phyloP scores from a whole-genome alignment of 169 alveolate species.

The Cyclospora cayetanensis region DNA sequence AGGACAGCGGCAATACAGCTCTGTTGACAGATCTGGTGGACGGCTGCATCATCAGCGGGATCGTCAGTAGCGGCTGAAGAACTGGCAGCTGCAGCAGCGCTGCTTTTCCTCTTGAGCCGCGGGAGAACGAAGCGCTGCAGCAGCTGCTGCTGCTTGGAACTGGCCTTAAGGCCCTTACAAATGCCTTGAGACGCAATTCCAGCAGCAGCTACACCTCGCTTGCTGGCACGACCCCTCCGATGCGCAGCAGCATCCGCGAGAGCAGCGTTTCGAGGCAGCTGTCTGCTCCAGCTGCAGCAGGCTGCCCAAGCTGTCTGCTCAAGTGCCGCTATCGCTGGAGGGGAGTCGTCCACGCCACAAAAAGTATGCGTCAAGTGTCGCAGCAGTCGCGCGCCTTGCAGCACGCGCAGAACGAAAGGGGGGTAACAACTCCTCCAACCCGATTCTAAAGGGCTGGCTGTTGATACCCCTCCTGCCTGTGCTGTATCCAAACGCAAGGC shows the following conservation, averaged over 20 bases:
- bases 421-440: slow-evolving; percentile 49
- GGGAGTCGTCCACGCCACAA: background rate
- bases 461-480: background rate
- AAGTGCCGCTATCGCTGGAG: slow-evolving; percentile 13
- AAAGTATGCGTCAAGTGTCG: slow-evolving; percentile 7
- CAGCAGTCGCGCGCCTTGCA: slow-evolving; percentile 36
- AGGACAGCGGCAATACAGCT: slow-evolving; percentile 40
- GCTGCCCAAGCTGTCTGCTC: slow-evolving; percentile 38
- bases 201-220: background rate
- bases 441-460: background rate
- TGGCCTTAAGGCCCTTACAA: slow-evolving; percentile 7
- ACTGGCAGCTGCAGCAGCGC: background rate
- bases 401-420: slow-evolving; percentile 31
- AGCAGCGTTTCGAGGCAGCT: background rate
- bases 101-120: slow-evolving; percentile 8
- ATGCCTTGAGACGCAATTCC: background rate
- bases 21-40: background rate
- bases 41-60: slow-evolving; percentile 9
- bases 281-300: slow-evolving; percentile 42
- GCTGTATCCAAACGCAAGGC: slow-evolving; percentile 25
- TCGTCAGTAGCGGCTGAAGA: background rate
- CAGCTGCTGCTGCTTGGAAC: slow-evolving; percentile 34
- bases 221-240: background rate
- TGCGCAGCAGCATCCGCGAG: background rate
- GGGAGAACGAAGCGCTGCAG: slow-evolving; percentile 49